Evolutionary conservation across 1,284 basidiomycete species (phyloP).

Genomic region (Ganoderma lingzhi): DNA sequence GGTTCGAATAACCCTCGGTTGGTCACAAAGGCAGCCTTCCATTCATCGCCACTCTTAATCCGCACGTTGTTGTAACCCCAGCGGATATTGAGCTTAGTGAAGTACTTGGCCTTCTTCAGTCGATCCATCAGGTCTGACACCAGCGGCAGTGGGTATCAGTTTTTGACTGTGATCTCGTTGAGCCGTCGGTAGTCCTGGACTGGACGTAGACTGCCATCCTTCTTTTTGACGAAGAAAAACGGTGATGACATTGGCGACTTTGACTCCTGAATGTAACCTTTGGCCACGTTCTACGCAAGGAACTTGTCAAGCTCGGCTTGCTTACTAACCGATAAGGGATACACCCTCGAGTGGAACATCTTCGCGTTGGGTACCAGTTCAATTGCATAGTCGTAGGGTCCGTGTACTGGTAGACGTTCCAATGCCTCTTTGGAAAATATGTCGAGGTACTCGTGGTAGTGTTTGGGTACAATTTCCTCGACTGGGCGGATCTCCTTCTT

Average conservation of each 20-base stretch:
- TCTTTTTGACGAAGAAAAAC: conserved; percentile 51
- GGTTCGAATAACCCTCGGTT: conserved; percentile 2
- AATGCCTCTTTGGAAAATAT: neutral
- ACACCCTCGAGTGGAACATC: conserved; percentile 13
- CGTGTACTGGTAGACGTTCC: neutral
- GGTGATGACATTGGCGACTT: conserved; percentile 41
- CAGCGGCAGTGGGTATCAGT: conserved; percentile 17
- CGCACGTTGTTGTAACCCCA: conserved; percentile 18
- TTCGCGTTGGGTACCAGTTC: conserved; percentile 12
- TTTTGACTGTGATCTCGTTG: conserved; percentile 38
- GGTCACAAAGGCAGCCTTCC: neutral
- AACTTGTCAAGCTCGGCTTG: conserved; percentile 27
- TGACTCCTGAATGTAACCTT: conserved; percentile 34
- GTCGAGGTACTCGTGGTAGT: too few species aligned
- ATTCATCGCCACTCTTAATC: conserved; percentile 18
- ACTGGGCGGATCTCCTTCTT: too few species aligned
- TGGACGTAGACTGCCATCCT: conserved; percentile 44
- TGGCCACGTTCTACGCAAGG: conserved; percentile 42
- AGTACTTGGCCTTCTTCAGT: conserved; percentile 2
- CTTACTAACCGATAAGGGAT: conserved; percentile 12
- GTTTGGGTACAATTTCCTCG: too few species aligned
- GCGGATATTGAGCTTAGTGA: conserved; percentile 13
- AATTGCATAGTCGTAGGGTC: conserved; percentile 16
- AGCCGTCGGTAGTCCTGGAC: conserved; percentile 40
- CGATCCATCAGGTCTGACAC: conserved; percentile 5